phyloP scores from a whole-genome alignment of 2,329 filamentous ascomycete species.

The Anthostomella pinea region DNA sequence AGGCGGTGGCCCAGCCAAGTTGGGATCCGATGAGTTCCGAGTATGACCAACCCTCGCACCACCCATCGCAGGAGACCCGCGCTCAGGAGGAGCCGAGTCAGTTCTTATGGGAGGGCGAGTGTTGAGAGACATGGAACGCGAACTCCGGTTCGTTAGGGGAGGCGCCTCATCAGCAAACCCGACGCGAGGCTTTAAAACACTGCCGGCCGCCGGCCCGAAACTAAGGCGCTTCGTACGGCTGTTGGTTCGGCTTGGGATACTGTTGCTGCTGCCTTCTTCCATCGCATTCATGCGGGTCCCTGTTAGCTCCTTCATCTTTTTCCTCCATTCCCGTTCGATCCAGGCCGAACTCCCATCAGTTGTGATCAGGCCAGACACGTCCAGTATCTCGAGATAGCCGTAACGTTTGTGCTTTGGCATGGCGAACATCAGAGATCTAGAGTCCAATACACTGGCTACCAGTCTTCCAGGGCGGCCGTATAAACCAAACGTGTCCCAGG shows the following conservation, averaged over 20 bases:
- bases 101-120: slow-evolving; percentile 40
- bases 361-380: slow-evolving; percentile 77
- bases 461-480: slow-evolving; percentile 87
- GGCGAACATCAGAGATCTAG: slow-evolving; percentile 93
- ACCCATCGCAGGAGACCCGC: slow-evolving; percentile 33
- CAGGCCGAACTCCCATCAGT: slow-evolving; percentile 73
- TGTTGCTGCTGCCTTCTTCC: slow-evolving; percentile 46
- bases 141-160: slow-evolving; percentile 46
- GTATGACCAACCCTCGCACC: slow-evolving; percentile 35
- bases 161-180: slow-evolving; percentile 55
- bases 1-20: slow-evolving; percentile 24
- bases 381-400: slow-evolving; percentile 85
- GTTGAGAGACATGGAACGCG: slow-evolving; percentile 49
- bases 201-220: slow-evolving; percentile 39
- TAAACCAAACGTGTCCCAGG: slow-evolving; percentile 86
- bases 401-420: slow-evolving; percentile 88
- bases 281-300: slow-evolving; percentile 70
- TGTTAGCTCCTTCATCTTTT: slow-evolving; percentile 83
- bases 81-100: slow-evolving; percentile 50
- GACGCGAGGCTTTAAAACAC: slow-evolving; percentile 44
- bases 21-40: slow-evolving; percentile 49
- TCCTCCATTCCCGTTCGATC: slow-evolving; percentile 88
- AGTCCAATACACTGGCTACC: slow-evolving; percentile 81
- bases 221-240: slow-evolving; percentile 59
- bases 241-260: slow-evolving; percentile 48